Evolutionary conservation across 1,139 yeast species (phyloP).

Genomic region (Candida gigantensis): DNA sequence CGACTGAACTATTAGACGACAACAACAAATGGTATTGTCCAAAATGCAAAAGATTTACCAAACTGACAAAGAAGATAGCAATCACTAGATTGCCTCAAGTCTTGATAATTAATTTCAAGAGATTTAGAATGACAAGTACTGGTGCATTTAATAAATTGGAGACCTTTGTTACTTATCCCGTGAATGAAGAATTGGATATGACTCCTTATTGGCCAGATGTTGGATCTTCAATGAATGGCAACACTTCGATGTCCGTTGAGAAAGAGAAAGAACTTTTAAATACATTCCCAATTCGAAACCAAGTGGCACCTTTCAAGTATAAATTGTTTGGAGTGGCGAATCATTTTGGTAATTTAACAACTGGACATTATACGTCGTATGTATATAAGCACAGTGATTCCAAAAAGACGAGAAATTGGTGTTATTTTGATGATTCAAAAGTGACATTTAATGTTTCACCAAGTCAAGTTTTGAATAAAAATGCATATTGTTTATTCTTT

Average conservation of each 20-base stretch:
- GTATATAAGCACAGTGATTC: conserved; percentile 57
- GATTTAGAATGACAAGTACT: conserved; percentile 59
- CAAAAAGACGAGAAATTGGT: conserved; percentile 56
- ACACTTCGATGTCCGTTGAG: conserved; percentile 24
- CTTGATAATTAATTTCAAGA: conserved; percentile 73
- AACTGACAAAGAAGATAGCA: conserved; percentile 65
- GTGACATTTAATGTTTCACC: conserved; percentile 45
- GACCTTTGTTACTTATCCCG: conserved; percentile 62
- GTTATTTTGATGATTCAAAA: conserved; percentile 73
- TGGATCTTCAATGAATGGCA: conserved; percentile 32
- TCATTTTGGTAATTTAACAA: conserved; percentile 76
- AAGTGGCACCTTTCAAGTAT: conserved; percentile 77
- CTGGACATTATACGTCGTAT: conserved; percentile 92
- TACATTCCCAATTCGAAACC: conserved; percentile 70
- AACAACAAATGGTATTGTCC: conserved; percentile 93
- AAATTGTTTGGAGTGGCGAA: conserved; percentile 84
- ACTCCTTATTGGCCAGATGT: conserved; percentile 77
- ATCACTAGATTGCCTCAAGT: conserved; percentile 75
- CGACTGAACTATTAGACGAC: conserved; percentile 68
- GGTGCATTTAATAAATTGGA: conserved; percentile 60
- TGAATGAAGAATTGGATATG: conserved; percentile 56
- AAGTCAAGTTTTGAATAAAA: conserved; percentile 52
- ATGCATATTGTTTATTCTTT: conserved; percentile 79
- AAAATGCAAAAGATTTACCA: conserved; percentile 65
- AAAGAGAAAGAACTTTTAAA: conserved; percentile 40